Conservation (phyloP, 352 stramenopile genomes). For the Phytophthora citricola region DNA sequence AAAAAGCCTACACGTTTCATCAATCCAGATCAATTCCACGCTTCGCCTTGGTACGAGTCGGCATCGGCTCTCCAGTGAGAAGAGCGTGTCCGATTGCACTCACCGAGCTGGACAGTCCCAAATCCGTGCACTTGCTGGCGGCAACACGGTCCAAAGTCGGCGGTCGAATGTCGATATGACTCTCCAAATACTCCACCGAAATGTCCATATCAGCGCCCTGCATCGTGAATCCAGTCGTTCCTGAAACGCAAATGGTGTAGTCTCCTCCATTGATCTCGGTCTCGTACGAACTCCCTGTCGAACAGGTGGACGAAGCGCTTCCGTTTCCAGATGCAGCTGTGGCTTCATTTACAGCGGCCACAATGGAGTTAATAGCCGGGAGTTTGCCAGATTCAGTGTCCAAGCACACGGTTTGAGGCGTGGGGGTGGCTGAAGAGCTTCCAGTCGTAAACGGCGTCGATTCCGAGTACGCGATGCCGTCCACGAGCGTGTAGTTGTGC, state of each 20-base stretch:
- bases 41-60: not conserved
- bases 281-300: slow-evolving; percentile 5
- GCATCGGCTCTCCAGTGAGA: slow-evolving; percentile 18
- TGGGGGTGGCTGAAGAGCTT: not conserved
- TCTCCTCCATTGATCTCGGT: slow-evolving; percentile 9
- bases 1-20: not conserved
- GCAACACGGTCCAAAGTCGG: not conserved
- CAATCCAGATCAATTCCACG: slow-evolving; percentile 7
- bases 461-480: slow-evolving; percentile 30
- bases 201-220: slow-evolving; percentile 27
- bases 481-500: slow-evolving; percentile 40
- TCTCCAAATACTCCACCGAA: slow-evolving; percentile 21
- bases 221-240: slow-evolving; percentile 24
- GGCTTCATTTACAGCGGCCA: slow-evolving; percentile 18
- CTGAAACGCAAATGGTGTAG: slow-evolving; percentile 22
- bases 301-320: not conserved
- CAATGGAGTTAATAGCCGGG: slow-evolving; percentile 25
- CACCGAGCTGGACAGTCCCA: slow-evolving; percentile 8
- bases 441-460: slow-evolving; percentile 14
- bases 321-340: slow-evolving; percentile 3
- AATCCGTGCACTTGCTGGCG: not conserved
- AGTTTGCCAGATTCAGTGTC: slow-evolving; percentile 17
- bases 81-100: slow-evolving; percentile 8
- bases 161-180: slow-evolving; percentile 13
- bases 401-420: slow-evolving; percentile 17